A percentile compares a stretch with the other conserved stretches of the same genome.
Conservation (phyloP, 208 protist genomes). For the Trichomonas tenax region DNA sequence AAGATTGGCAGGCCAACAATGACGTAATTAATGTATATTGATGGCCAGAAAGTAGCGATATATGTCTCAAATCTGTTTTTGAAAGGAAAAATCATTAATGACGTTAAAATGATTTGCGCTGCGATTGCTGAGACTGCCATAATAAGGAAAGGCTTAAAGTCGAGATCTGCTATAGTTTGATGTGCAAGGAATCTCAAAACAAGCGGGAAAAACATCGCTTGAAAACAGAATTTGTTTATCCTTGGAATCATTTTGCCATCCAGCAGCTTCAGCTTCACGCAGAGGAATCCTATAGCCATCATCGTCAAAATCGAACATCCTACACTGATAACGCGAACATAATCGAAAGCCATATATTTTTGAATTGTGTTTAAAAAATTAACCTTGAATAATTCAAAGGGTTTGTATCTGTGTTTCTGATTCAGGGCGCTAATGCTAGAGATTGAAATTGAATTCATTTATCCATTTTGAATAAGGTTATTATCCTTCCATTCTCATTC, state of each 20-base stretch:
- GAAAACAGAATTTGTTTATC: not conserved
- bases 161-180: not conserved
- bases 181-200: not conserved
- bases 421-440: too few relatives aligned
- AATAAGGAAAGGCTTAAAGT: not conserved
- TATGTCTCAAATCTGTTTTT: not conserved
- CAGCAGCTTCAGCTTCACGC: not conserved
- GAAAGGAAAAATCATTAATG: not conserved
- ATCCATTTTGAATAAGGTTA: too few relatives aligned
- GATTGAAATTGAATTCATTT: too few relatives aligned
- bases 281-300: not conserved
- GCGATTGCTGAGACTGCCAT: not conserved
- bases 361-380: too few relatives aligned
- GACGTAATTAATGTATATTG: constrained; percentile 1
- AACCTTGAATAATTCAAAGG: too few relatives aligned
- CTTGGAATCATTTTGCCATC: not conserved
- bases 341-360: not conserved
- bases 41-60: not conserved
- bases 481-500: too few relatives aligned
- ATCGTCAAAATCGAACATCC: not conserved
- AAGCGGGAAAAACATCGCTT: not conserved
- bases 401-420: too few relatives aligned
- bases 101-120: not conserved
- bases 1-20: constrained; percentile 14
- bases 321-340: not conserved